Conservation (phyloP, 2,329 filamentous ascomycete genomes). For the Exophiala dermatitidis region DNA sequence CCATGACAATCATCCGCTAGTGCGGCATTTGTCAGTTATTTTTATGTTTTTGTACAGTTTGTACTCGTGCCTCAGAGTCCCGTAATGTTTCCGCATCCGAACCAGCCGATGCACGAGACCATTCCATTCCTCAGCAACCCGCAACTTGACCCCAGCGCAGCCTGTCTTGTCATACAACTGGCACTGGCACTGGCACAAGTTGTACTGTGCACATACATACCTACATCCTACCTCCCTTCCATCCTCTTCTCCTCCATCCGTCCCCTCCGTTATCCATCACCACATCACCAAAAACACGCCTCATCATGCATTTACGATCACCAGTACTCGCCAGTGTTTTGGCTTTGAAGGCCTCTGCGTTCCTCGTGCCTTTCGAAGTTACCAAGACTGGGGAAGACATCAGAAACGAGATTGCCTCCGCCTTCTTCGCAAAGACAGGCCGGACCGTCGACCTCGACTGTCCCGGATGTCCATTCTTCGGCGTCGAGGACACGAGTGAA, state of each 20-base stretch:
- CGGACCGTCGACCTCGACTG: constrained; percentile 22
- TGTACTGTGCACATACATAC: no score
- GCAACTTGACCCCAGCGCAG: no score
- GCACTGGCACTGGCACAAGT: no score
- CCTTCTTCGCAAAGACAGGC: constrained; percentile 6
- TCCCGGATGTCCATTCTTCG: constrained; percentile 23
- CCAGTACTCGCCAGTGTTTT: constrained; percentile 25
- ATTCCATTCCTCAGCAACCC: neutral
- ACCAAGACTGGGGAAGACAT: constrained; percentile 16
- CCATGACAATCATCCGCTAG: no score
- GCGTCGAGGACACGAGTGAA: constrained; percentile 4
- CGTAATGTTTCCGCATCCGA: neutral
- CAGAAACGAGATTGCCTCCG: constrained; percentile 10
- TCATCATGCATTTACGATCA: constrained; percentile 19
- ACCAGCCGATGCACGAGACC: neutral
- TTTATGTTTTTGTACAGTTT: no score
- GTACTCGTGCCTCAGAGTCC: no score
- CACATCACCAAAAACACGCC: neutral
- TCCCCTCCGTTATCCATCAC: neutral
- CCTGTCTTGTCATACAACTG: no score
- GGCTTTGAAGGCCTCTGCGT: constrained; percentile 20
- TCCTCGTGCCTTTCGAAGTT: constrained; percentile 25
- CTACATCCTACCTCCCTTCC: neutral
- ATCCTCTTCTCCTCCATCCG: neutral
- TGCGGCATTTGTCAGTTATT: no score